Percentiles rank a stretch among this genome's conserved stretches.
Conservation (phyloP, 2,329 filamentous ascomycete genomes). For the Aspergillus tubingensis region DNA sequence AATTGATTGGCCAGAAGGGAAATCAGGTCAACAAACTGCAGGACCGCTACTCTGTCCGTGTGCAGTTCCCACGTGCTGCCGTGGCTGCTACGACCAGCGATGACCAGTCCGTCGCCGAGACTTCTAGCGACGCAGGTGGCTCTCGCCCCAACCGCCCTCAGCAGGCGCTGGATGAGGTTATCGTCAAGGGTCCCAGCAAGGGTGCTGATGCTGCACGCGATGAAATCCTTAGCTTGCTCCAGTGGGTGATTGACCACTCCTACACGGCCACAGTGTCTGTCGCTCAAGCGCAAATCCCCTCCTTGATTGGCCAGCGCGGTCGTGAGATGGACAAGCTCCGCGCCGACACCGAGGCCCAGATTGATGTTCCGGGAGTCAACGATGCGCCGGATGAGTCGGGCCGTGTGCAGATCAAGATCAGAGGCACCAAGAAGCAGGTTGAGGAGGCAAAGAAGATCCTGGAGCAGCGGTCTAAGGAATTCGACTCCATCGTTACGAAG, state of each 20-base stretch:
- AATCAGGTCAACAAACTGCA: slow-evolving; percentile 89
- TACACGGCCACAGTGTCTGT: slow-evolving; percentile 77
- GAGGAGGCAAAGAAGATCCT: slow-evolving; percentile 88
- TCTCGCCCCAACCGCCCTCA: slow-evolving; percentile 63
- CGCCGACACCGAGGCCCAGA: slow-evolving; percentile 78
- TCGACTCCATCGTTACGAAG: slow-evolving; percentile 84
- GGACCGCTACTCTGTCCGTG: slow-evolving; percentile 87
- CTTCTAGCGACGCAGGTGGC: slow-evolving; percentile 64
- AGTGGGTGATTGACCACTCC: slow-evolving; percentile 88
- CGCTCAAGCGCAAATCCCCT: slow-evolving; percentile 89
- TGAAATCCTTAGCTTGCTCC: slow-evolving; percentile 83
- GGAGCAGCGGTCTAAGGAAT: slow-evolving; percentile 80
- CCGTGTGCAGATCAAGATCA: slow-evolving; percentile 83
- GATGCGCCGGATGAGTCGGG: slow-evolving; percentile 67
- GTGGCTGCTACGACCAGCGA: slow-evolving; percentile 52
- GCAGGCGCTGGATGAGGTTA: slow-evolving; percentile 84
- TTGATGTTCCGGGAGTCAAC: slow-evolving; percentile 83
- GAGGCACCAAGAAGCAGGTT: slow-evolving; percentile 88
- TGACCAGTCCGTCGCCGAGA: slow-evolving; percentile 70
- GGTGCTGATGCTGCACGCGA: slow-evolving; percentile 90
- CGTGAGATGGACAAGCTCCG: slow-evolving; percentile 89
- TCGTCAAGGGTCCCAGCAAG: slow-evolving; percentile 86
- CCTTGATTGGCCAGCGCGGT: slow-evolving; percentile 86
- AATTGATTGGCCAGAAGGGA: slow-evolving; percentile 87
- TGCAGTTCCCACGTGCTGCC: slow-evolving; percentile 82